Conservation (phyloP, 2,329 filamentous ascomycete genomes). For the Colletotrichum sp. region DNA sequence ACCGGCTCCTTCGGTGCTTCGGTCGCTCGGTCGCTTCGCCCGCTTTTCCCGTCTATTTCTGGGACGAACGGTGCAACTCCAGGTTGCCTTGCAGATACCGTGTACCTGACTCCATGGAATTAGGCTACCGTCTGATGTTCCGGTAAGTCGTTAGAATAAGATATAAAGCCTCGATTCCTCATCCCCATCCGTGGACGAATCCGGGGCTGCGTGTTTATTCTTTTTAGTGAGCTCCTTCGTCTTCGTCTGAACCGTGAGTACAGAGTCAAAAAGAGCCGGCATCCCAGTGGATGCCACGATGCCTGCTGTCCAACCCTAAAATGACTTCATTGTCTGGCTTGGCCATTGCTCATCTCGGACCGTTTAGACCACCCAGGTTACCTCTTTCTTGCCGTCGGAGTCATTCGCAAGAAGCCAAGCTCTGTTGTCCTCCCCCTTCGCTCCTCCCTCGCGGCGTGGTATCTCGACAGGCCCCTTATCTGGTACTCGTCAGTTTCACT, state of each 20-base stretch:
- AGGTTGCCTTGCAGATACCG: background rate
- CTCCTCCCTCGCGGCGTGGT: background rate
- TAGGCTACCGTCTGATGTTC: background rate
- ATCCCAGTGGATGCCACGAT: background rate
- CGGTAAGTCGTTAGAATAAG: background rate
- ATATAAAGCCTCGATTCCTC: background rate
- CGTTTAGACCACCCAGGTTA: background rate
- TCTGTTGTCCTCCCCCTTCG: background rate
- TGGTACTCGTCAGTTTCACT: background rate
- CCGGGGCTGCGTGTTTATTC: background rate
- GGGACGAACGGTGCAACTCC: background rate
- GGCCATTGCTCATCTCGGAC: background rate
- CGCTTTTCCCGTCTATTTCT: background rate
- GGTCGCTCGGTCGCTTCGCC: background rate
- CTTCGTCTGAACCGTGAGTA: background rate
- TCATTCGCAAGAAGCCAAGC: background rate
- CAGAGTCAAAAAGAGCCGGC: background rate
- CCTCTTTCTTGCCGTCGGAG: background rate
- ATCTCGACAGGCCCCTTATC: background rate
- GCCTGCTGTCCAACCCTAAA: background rate
- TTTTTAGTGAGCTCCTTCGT: background rate
- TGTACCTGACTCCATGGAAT: background rate
- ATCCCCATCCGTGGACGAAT: background rate
- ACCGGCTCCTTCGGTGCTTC: background rate
- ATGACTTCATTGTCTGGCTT: background rate